Evolutionary conservation across 257 asterid species (phyloP), one percentile per base, ranked within the genome.

Genomic region (Primulina huaijiensis): DNA sequence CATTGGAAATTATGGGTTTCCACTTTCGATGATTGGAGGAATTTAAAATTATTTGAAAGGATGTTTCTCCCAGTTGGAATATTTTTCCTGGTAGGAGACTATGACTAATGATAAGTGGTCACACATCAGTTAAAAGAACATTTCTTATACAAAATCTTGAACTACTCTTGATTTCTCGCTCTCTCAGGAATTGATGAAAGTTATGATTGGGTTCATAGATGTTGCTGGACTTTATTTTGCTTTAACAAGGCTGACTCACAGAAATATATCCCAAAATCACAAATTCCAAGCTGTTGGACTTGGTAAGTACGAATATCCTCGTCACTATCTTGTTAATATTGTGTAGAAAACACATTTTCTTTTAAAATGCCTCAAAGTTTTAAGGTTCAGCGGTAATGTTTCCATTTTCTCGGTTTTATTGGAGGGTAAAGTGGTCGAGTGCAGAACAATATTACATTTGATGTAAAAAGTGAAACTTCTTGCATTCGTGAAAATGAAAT

Each of bases 201-300:
- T 97, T 65, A 72, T 85, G 84, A 89, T 94, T 62, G 99, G 99
- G 73, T 94, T 89, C 83, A 78, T 94, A 71, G 97, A 94, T 84
- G 95, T 94, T 65, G 99, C 97, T 0, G 97, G 99, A 70, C 92
- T 94, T 74, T 94, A 91, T 79, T 88, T 89, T 83, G 97, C 99
- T 64, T 78, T 94, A 95, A 94, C 99, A 52, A 97, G 82, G 80
- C 78, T 94, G 78, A 82, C 97, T 27, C 99, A 94, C 81, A 89
- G 99, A 82, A 94, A 94, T 77, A 94, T 94, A 68, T 94, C 99
- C 61, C 99, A 94, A 78, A 91, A 91, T 75, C 99, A 91, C 72
- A 94, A 94, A 85, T 94, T 94, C 77, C 99, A 94, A 82, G 99
- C 99, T 71, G 97, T 94, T 78, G 99, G 99, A 76, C 96, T 94